A percentile compares a stretch with the other conserved stretches of the same genome.
phyloP scores from a whole-genome alignment of 2,329 filamentous ascomycete species.

The Fusarium lyarnte region DNA sequence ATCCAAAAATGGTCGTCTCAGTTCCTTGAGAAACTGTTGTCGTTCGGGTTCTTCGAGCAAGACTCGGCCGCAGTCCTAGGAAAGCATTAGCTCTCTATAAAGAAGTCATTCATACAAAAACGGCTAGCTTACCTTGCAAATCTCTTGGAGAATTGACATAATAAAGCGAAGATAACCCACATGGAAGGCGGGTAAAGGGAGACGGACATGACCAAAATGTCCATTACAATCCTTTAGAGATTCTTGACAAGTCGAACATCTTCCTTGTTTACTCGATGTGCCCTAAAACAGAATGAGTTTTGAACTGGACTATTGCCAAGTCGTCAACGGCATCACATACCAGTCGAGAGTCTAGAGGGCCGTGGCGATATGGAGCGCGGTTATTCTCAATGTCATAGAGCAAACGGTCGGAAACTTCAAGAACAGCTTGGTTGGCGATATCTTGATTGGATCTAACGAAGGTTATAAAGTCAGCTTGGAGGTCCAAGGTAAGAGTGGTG shows the following conservation, averaged over 20 bases:
- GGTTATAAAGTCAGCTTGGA: background rate
- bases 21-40: slow-evolving; percentile 78
- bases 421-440: slow-evolving; percentile 92
- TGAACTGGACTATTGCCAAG: background rate
- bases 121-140: slow-evolving; percentile 75
- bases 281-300: slow-evolving; percentile 58
- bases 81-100: slow-evolving; percentile 6
- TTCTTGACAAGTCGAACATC: slow-evolving; percentile 85
- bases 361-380: slow-evolving; percentile 80
- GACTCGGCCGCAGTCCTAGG: slow-evolving; percentile 80
- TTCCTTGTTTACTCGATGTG: slow-evolving; percentile 83
- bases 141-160: slow-evolving; percentile 89
- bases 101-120: background rate
- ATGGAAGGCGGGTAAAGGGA: slow-evolving; percentile 93
- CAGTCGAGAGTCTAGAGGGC: slow-evolving; percentile 87
- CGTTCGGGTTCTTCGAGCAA: slow-evolving; percentile 84
- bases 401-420: slow-evolving; percentile 93
- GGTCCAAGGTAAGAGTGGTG: background rate
- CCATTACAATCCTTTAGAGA: slow-evolving; percentile 87
- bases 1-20: slow-evolving; percentile 84
- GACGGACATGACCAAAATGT: slow-evolving; percentile 92
- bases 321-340: slow-evolving; percentile 47
- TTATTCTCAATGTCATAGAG: slow-evolving; percentile 90
- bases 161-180: slow-evolving; percentile 96
- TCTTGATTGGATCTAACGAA: slow-evolving; percentile 81